These are phyloP conservation scores for Hypocrella siamensis DNA, from an alignment of 2,329 filamentous ascomycete species.

Conservation along the genomic window DNA sequence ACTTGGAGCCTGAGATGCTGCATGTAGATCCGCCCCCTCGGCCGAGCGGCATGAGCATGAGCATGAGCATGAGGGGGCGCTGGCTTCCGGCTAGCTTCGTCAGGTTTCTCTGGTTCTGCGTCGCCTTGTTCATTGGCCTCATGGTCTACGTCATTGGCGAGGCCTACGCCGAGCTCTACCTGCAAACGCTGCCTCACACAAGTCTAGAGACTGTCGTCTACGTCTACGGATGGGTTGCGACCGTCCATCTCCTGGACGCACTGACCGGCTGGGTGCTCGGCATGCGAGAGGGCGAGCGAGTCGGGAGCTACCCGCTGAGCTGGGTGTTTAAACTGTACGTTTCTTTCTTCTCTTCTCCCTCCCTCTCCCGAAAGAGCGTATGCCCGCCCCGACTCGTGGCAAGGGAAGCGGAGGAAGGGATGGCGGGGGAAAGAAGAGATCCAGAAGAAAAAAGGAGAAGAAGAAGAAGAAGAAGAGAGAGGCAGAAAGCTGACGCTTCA, in stretches of 20 bases:
- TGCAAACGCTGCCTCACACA: constrained; percentile 49
- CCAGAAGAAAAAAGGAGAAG: no score
- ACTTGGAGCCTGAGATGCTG: constrained; percentile 21
- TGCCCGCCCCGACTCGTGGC: no score
- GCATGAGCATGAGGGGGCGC: constrained; percentile 24
- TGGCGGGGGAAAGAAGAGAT: no score
- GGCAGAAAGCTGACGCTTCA: constrained; percentile 2
- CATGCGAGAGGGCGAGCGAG: constrained; percentile 47
- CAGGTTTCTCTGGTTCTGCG: constrained; percentile 54
- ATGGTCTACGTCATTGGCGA: constrained; percentile 53
- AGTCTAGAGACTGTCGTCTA: constrained; percentile 53
- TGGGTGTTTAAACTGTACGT: constrained; percentile 56
- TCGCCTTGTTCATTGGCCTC: constrained; percentile 44
- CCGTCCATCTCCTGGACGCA: constrained; percentile 47
- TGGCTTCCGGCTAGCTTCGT: constrained; percentile 54
- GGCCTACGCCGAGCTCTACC: constrained; percentile 53
- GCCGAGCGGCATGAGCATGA: constrained; percentile 19
- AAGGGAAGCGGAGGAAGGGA: no score
- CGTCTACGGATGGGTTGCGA: constrained; percentile 55
- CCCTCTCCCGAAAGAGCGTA: neutral
- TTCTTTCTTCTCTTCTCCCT: neutral
- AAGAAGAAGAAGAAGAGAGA: no score
- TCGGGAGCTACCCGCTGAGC: constrained; percentile 53
- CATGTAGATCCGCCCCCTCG: constrained; percentile 11
- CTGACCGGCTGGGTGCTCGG: constrained; percentile 53